Evolutionary conservation across 2,329 filamentous ascomycete species (phyloP), one percentile per base, ranked within the genome.

Genomic region (Davidsoniella virescens): DNA sequence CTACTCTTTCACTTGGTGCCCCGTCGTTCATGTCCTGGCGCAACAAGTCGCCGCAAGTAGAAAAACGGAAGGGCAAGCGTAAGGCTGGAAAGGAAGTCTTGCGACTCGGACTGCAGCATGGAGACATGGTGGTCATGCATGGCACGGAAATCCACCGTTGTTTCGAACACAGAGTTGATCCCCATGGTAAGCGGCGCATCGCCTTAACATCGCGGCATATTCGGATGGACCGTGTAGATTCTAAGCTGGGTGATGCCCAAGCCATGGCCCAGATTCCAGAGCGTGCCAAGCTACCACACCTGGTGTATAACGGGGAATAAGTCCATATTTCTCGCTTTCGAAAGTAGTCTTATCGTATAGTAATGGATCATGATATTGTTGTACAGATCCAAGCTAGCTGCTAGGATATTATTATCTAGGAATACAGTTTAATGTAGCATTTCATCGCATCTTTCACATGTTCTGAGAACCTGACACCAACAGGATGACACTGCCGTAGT

Each of bases 401-500:
- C 29, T 33, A 18, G 44, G 17, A 47, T 8, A 5, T 38, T 38
- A 18, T 47, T 38, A 47, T 39, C 17, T 47, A 47, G 12, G 39
- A 8, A 18, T 18, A 42, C 18, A 8, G 38, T 26, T 26, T 42
- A 5, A 12, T 20, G 9, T 33, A 12, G 12, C 29, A 18, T 42
- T 18, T 8, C 47, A 12, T 5, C 8, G 10, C 25, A 7, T 23
- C 18, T 25, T 17, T 40, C 38, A 49, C 37, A 37, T 26, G 12
- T 40, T 42, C 4, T 33, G 8, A 12, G 64, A 69, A 1, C 83
- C 83, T 51, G 77, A 80, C 8, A 95, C 83, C 46, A 96, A 67
- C 59, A 96, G 62, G 14, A 94, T 73, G 9, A 87, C 84, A 62
- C 87, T 93, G 12, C 90, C 92, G 53, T 96, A 67, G 67, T 96